Conservation (phyloP, 768 basidiomycete genomes). For the Ramaria sp. region DNA sequence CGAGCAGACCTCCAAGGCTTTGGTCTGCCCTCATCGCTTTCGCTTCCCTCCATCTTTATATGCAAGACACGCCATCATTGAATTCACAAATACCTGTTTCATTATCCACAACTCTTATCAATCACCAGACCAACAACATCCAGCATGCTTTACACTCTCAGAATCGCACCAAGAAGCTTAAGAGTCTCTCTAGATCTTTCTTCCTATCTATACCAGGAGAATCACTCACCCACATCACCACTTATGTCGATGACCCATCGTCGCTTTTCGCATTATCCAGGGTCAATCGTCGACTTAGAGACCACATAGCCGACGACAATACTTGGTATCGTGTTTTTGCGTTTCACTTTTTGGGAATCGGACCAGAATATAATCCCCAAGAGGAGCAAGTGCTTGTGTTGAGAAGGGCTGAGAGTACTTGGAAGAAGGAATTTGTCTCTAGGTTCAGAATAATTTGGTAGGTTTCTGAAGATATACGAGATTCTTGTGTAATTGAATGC, state of each 20-base stretch:
- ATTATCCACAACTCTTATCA: conserved; percentile 1
- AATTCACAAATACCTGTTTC: conserved; percentile 5
- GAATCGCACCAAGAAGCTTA: background rate
- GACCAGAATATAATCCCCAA: conserved; percentile 49
- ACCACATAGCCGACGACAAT: conserved; percentile 66
- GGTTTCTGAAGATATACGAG: conserved; percentile 7
- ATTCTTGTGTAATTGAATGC: background rate
- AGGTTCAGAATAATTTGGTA: conserved; percentile 49
- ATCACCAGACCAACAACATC: background rate
- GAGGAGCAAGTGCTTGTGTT: conserved; percentile 38
- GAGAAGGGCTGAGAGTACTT: conserved; percentile 44
- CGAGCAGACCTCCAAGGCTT: background rate
- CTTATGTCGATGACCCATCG: conserved; percentile 50
- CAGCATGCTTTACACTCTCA: conserved; percentile 1
- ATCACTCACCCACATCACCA: conserved; percentile 66
- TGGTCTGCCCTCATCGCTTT: background rate
- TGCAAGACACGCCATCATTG: conserved; percentile 9
- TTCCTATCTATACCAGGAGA: conserved; percentile 54
- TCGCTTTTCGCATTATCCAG: conserved; percentile 47
- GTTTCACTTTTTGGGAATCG: conserved; percentile 53
- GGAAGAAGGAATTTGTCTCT: conserved; percentile 61
- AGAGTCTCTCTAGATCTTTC: conserved; percentile 9
- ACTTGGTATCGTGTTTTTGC: conserved; percentile 74
- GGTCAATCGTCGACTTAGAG: conserved; percentile 41
- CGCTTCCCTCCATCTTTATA: conserved; percentile 1